These are phyloP conservation scores for Pterocarpus macrocarpus DNA, from an alignment of 306 rosid species.

Conservation along the genomic window DNA sequence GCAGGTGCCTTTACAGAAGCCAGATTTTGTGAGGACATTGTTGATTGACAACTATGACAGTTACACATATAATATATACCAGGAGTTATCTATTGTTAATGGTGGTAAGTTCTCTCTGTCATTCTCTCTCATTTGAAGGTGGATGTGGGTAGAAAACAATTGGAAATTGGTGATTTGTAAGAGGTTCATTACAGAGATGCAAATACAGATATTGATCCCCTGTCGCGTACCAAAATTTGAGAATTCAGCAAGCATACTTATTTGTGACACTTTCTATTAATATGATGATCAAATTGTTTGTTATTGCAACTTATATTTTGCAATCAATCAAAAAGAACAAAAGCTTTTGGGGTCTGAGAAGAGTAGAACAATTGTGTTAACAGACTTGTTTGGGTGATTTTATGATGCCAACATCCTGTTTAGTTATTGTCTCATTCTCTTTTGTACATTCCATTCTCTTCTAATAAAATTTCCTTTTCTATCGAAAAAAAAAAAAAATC, in stretches of 20 bases:
- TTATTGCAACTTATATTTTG: constrained; percentile 2
- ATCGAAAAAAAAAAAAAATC: neutral
- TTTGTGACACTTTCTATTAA: neutral
- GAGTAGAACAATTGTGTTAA: constrained; percentile 24
- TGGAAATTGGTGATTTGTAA: neutral
- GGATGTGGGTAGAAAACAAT: neutral
- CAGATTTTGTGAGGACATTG: constrained; percentile 79
- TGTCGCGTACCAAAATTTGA: neutral
- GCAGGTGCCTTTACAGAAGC: constrained; percentile 54
- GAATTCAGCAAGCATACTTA: constrained; percentile 3
- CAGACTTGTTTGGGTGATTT: neutral
- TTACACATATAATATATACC: constrained; percentile 96
- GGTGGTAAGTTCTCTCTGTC: constrained; percentile 71
- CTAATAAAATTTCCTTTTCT: no score
- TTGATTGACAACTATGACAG: constrained; percentile 98
- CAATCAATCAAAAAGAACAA: neutral
- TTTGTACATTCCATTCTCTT: no score
- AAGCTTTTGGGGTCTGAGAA: constrained; percentile 6
- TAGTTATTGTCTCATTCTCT: no score
- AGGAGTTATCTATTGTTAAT: constrained; percentile 87
- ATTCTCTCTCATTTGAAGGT: constrained; percentile 33
- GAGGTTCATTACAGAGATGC: neutral
- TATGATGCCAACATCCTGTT: neutral
- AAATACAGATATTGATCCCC: neutral
- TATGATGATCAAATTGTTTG: constrained; percentile 15